phyloP scores from a whole-genome alignment of 345 rosid genomes.

The Balakata baccata region DNA sequence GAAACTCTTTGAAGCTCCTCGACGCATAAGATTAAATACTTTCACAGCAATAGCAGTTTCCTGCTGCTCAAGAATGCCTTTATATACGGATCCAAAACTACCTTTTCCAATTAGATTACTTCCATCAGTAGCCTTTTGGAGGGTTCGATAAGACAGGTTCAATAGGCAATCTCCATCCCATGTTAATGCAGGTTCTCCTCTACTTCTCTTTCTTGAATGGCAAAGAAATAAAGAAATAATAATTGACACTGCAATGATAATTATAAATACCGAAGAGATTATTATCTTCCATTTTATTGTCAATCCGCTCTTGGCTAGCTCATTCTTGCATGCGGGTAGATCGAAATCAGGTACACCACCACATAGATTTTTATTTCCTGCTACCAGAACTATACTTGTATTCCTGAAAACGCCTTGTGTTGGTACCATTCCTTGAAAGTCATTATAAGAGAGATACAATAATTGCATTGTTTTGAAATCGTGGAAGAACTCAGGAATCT shows the following conservation, averaged over 20 bases:
- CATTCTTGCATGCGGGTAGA: background rate
- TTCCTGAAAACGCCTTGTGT: background rate
- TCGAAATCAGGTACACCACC: background rate
- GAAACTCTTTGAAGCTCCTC: too few species aligned
- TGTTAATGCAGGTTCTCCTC: too few species aligned
- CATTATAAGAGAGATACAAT: conserved; percentile 5
- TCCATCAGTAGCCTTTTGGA: too few species aligned
- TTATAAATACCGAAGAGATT: background rate
- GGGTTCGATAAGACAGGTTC: too few species aligned
- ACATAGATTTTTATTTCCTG: conserved; percentile 7
- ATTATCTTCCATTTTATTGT: background rate
- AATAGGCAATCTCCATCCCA: too few species aligned
- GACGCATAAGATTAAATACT: too few species aligned
- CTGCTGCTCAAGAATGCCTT: too few species aligned
- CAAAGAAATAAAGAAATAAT: background rate
- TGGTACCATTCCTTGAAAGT: conserved; percentile 1
- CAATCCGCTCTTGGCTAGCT: background rate
- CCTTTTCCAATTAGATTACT: too few species aligned
- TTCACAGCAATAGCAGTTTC: too few species aligned
- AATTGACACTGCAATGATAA: too few species aligned
- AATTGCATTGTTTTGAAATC: background rate
- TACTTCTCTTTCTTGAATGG: background rate
- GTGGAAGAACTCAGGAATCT: conserved; percentile 10
- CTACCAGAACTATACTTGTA: background rate
- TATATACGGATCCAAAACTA: too few species aligned